A percentile compares a stretch with the other conserved stretches of the same genome.
phyloP scores from a whole-genome alignment of 2,329 filamentous ascomycete genomes.

The Nothopassalora personata region DNA sequence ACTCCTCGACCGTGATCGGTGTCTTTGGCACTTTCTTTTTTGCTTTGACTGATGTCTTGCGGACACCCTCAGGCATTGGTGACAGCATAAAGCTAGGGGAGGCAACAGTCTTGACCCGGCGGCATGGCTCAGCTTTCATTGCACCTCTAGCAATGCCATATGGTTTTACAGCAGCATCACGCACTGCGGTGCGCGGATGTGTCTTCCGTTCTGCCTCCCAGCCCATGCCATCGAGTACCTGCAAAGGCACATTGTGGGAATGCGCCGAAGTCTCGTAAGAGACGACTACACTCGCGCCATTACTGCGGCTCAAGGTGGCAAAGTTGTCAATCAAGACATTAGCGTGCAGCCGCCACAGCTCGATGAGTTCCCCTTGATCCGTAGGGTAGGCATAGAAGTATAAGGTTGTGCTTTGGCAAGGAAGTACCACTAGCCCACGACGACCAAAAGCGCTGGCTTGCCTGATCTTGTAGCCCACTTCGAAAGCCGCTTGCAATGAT shows the following conservation, averaged over 20 bases:
- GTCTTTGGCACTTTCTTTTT: background rate
- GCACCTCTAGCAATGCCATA: background rate
- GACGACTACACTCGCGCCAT: constrained; percentile 9
- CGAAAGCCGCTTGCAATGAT: constrained; percentile 1
- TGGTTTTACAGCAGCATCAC: background rate
- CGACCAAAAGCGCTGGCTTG: constrained; percentile 21
- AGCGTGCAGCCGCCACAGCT: constrained; percentile 18
- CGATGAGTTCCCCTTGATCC: constrained; percentile 9
- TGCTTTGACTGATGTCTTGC: background rate
- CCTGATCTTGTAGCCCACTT: constrained; percentile 5
- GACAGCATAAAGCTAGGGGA: background rate
- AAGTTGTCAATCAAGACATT: constrained; percentile 18
- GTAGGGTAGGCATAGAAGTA: constrained; percentile 21
- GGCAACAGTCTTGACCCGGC: background rate
- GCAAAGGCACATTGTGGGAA: constrained; percentile 16
- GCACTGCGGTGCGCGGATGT: background rate
- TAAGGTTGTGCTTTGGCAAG: constrained; percentile 13
- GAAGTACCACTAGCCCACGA: constrained; percentile 23
- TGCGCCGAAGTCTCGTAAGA: constrained; percentile 11
- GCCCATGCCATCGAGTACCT: constrained; percentile 19
- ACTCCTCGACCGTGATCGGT: background rate
- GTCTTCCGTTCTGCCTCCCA: constrained; percentile 9
- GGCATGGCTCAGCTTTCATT: background rate
- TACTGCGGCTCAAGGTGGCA: constrained; percentile 9
- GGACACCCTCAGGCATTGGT: background rate